These are phyloP conservation scores for Zizania latifolia DNA, from an alignment of 176 grass and related monocot genomes.

Conservation along the genomic window DNA sequence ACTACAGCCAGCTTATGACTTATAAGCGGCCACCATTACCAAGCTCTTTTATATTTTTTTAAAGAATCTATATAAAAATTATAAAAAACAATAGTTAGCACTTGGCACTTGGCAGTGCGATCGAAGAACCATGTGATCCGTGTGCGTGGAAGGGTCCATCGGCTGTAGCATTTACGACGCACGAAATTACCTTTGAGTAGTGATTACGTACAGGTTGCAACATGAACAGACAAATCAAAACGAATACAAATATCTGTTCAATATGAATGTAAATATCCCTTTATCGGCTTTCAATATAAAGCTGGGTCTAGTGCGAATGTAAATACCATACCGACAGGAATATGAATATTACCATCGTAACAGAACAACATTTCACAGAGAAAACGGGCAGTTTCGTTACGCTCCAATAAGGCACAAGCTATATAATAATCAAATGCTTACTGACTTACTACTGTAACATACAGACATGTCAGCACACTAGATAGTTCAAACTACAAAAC, in stretches of 20 bases:
- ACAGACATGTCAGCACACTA: background rate
- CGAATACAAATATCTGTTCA: background rate
- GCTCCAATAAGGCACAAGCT: background rate
- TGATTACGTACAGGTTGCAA: background rate
- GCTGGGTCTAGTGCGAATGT: no score
- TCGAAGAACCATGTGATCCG: background rate
- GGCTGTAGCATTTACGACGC: background rate
- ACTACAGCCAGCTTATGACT: constrained; percentile 27
- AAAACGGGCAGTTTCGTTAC: background rate
- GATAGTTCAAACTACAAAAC: background rate
- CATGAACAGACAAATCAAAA: background rate
- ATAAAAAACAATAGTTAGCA: no score
- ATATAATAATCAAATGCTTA: background rate
- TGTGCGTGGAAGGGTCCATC: no score
- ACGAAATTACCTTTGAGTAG: background rate
- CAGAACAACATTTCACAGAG: background rate
- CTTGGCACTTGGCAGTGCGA: background rate
- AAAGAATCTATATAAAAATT: no score
- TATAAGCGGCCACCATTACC: no score
- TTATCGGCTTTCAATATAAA: no score
- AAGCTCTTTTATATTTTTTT: no score
- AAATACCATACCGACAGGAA: background rate
- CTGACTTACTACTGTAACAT: background rate
- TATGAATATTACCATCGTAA: background rate
- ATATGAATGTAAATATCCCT: background rate